A percentile compares a stretch with the other conserved stretches of the same genome.
Evolutionary conservation across 208 protist species (phyloP).

Genomic region (Angomonas deanei): DNA sequence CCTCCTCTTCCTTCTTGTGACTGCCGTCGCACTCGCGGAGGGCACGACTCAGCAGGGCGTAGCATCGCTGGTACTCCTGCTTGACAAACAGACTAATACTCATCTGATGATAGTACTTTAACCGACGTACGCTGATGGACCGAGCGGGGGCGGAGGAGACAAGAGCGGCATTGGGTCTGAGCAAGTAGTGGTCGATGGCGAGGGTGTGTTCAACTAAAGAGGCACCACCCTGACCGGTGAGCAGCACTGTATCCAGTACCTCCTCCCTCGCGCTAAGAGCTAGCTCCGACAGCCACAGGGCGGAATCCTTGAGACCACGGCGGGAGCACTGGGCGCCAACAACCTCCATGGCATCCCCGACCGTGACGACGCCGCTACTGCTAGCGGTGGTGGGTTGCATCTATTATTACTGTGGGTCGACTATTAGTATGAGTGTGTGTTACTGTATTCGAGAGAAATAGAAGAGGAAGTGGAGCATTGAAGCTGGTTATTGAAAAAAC

Average conservation of each 20-base stretch:
- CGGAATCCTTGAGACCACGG: slow-evolving; percentile 49
- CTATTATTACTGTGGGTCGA: neutral
- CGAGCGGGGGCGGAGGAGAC: neutral
- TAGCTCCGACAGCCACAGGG: slow-evolving; percentile 65
- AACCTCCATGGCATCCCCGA: slow-evolving; percentile 49
- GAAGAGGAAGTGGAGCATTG: no score
- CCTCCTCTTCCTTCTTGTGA: neutral
- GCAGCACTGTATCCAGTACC: slow-evolving; percentile 9
- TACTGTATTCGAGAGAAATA: slow-evolving; percentile 2
- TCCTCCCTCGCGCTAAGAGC: slow-evolving; percentile 31
- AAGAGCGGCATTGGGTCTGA: neutral
- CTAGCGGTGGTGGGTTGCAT: no score
- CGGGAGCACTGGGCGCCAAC: slow-evolving; percentile 45
- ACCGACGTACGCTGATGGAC: neutral
- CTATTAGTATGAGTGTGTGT: neutral
- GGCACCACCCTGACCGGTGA: neutral
- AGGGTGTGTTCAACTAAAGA: neutral
- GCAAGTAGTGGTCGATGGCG: neutral
- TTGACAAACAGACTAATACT: slow-evolving; percentile 51
- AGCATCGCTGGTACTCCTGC: slow-evolving; percentile 72
- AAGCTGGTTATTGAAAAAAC: no score
- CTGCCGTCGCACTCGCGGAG: slow-evolving; percentile 25
- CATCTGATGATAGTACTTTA: slow-evolving; percentile 39
- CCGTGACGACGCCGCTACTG: no score
- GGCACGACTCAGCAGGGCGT: slow-evolving; percentile 40